Evolutionary conservation across 306 rosid species (phyloP).

Genomic region (Rubus idaeus): DNA sequence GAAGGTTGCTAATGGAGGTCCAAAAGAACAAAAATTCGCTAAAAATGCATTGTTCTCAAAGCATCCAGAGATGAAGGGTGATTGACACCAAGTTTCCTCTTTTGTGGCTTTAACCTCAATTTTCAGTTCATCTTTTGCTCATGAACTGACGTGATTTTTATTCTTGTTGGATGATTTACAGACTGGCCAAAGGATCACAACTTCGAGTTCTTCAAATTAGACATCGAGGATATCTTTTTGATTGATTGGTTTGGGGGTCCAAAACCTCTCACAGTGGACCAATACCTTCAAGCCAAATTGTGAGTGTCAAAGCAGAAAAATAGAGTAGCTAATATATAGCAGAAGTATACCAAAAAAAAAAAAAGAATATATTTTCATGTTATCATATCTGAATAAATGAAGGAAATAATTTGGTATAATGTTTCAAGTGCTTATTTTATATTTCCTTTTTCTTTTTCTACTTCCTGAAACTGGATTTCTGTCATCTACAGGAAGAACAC

Average conservation of each 20-base stretch:
- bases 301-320: conserved; percentile 31
- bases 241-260: conserved; percentile 89
- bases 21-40: conserved; percentile 63
- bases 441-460: conserved; percentile 12
- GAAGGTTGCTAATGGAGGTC: conserved; percentile 49
- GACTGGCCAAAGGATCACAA: conserved; percentile 77
- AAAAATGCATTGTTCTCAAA: conserved; percentile 77
- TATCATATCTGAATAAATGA: conserved; percentile 9
- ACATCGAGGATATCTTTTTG: conserved; percentile 71
- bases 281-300: conserved; percentile 57
- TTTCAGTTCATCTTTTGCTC: conserved; percentile 6
- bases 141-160: not conserved
- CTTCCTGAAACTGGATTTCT: conserved; percentile 8
- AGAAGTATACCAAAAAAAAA: not conserved
- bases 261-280: conserved; percentile 67
- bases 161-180: conserved; percentile 34
- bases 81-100: conserved; percentile 14
- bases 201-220: conserved; percentile 69
- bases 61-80: conserved; percentile 89
- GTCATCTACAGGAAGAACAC: conserved; percentile 37
- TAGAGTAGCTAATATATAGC: not conserved
- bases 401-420: not conserved
- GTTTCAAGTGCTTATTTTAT: not conserved
- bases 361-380: not conserved
- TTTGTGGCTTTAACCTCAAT: conserved; percentile 7